phyloP scores from a whole-genome alignment of 106 monocot genomes.

The Platanthera zijinensis region DNA sequence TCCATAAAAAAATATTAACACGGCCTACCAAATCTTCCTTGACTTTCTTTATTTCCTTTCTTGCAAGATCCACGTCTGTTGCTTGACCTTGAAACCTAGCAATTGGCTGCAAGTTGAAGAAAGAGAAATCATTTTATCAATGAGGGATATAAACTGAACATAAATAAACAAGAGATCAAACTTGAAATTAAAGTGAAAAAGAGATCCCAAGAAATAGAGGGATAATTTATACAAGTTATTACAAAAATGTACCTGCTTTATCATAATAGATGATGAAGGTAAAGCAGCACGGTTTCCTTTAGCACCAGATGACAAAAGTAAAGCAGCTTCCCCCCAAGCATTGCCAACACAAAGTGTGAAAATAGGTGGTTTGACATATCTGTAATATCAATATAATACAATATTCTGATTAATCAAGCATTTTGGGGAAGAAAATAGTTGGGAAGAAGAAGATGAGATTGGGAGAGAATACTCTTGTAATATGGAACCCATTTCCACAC shows the following conservation, averaged over 20 bases:
- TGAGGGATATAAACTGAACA: background rate
- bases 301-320: slow-evolving; percentile 90
- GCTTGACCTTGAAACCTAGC: slow-evolving; percentile 91
- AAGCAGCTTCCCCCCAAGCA: slow-evolving; percentile 97
- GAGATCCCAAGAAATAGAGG: background rate
- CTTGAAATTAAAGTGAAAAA: background rate
- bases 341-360: slow-evolving; percentile 97
- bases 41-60: slow-evolving; percentile 86
- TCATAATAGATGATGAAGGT: slow-evolving; percentile 95
- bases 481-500: no score
- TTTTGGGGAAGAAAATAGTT: background rate
- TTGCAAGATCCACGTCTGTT: slow-evolving; percentile 75
- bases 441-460: background rate
- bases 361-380: slow-evolving; percentile 81
- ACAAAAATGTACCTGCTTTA: slow-evolving; percentile 57
- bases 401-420: background rate
- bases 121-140: background rate
- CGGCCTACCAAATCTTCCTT: slow-evolving; percentile 68
- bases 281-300: slow-evolving; percentile 91
- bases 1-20: background rate
- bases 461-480: no score
- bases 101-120: slow-evolving; percentile 58
- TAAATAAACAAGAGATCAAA: background rate
- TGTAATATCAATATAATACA: slow-evolving; percentile 11
- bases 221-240: background rate